These are phyloP conservation scores for Daldinia loculata DNA, from an alignment of 495 filamentous ascomycete genomes.

Conservation along the genomic window DNA sequence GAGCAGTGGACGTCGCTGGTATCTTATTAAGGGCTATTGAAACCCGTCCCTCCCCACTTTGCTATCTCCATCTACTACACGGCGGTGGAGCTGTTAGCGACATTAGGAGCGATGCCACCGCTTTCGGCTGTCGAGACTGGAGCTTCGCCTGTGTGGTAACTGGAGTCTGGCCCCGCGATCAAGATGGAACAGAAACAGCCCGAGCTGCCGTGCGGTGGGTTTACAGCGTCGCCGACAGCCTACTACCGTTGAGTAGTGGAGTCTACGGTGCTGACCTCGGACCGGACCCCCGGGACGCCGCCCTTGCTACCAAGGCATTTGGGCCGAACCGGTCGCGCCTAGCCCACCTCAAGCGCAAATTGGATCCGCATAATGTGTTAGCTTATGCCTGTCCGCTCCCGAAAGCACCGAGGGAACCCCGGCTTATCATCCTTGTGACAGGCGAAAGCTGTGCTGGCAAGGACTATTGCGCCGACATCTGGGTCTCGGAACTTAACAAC, in stretches of 20 bases:
- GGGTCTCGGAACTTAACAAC: constrained; percentile 56
- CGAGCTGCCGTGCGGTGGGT: constrained; percentile 62
- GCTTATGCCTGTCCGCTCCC: constrained; percentile 64
- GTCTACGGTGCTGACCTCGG: constrained; percentile 70
- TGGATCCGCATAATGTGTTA: constrained; percentile 64
- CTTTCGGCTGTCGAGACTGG: constrained; percentile 72
- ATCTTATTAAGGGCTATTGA: constrained; percentile 57
- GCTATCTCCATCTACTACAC: constrained; percentile 71
- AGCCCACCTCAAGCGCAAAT: constrained; percentile 59
- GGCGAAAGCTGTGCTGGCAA: constrained; percentile 67
- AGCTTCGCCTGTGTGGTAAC: constrained; percentile 71
- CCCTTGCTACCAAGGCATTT: constrained; percentile 64
- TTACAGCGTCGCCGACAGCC: constrained; percentile 57
- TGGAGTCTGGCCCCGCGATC: constrained; percentile 67
- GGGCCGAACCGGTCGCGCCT: constrained; percentile 63
- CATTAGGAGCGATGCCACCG: constrained; percentile 58
- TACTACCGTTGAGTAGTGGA: constrained; percentile 63
- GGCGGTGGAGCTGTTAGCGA: constrained; percentile 64
- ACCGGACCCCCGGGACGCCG: constrained; percentile 66
- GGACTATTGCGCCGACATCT: constrained; percentile 66
- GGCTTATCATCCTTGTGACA: constrained; percentile 68
- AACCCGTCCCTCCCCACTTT: constrained; percentile 62
- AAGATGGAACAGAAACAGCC: constrained; percentile 61
- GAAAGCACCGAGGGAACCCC: constrained; percentile 51
- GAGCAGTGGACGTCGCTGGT: constrained; percentile 49